Conservation (phyloP, 805 yeast genomes). For the Clavispora carvajalis region DNA sequence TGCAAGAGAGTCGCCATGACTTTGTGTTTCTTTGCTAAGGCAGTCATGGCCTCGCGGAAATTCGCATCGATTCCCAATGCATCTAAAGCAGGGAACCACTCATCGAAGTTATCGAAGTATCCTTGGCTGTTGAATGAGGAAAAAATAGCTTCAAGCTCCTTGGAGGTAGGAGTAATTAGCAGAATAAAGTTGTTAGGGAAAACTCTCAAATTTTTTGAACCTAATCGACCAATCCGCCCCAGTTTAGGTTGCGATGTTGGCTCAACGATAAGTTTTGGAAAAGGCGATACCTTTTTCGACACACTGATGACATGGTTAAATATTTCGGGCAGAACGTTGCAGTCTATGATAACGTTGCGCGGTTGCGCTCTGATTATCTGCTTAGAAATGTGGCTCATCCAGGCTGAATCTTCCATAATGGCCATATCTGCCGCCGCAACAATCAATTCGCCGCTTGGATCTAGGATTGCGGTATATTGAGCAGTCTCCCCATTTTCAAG, state of each 20-base stretch:
- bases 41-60: slow-evolving; percentile 43
- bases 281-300: slow-evolving; percentile 4
- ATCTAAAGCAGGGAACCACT: slow-evolving; percentile 76
- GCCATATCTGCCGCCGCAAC: slow-evolving; percentile 84
- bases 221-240: slow-evolving; percentile 35
- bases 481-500: slow-evolving; percentile 42
- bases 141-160: slow-evolving; percentile 55
- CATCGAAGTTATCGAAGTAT: slow-evolving; percentile 45
- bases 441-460: slow-evolving; percentile 53
- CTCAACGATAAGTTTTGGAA: slow-evolving; percentile 49
- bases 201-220: slow-evolving; percentile 25
- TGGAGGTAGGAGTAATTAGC: slow-evolving; percentile 63
- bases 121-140: slow-evolving; percentile 39
- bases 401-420: slow-evolving; percentile 47
- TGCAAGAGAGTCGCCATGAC: slow-evolving; percentile 22
- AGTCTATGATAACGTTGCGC: slow-evolving; percentile 53
- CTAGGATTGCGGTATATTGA: slow-evolving; percentile 69
- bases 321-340: slow-evolving; percentile 52
- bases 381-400: slow-evolving; percentile 34
- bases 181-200: slow-evolving; percentile 45
- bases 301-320: slow-evolving; percentile 16
- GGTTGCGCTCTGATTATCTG: slow-evolving; percentile 33
- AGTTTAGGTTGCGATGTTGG: slow-evolving; percentile 76
- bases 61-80: slow-evolving; percentile 43
- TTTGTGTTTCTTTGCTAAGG: slow-evolving; percentile 14